These are phyloP conservation scores for Beta macrorhiza DNA, from an alignment of 179 eudicot species.

Conservation along the genomic window DNA sequence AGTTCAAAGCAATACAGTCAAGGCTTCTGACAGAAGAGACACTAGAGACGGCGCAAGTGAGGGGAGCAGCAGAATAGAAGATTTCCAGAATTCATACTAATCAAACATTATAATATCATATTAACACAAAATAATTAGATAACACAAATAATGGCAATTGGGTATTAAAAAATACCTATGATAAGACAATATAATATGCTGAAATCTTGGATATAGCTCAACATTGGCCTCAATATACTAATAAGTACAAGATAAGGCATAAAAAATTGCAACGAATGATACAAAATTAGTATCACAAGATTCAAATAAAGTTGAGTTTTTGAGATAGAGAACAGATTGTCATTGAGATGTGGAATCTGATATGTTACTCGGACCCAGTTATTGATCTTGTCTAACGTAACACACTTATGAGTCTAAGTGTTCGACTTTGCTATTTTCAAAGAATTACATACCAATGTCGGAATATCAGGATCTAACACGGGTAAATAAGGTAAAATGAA, in stretches of 20 bases:
- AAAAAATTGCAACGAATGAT: not conserved
- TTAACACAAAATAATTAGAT: slow-evolving; percentile 11
- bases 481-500: no score
- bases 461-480: no score
- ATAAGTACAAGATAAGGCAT: not conserved
- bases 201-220: slow-evolving; percentile 25
- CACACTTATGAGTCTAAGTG: no score
- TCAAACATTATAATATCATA: slow-evolving; percentile 17
- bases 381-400: no score
- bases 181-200: slow-evolving; percentile 23
- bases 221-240: slow-evolving; percentile 23
- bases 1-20: slow-evolving; percentile 28
- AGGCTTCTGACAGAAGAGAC: slow-evolving; percentile 31
- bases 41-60: slow-evolving; percentile 32
- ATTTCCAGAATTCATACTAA: slow-evolving; percentile 16
- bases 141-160: slow-evolving; percentile 21
- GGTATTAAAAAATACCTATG: slow-evolving; percentile 12
- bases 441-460: no score
- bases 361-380: no score
- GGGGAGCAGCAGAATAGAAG: slow-evolving; percentile 22
- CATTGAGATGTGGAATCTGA: slow-evolving; percentile 41
- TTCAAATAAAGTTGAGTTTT: slow-evolving; percentile 15
- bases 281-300: not conserved
- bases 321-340: slow-evolving; percentile 19
- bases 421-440: no score